Percentiles rank a stretch among this genome's conserved stretches.
Conservation (phyloP, 2,329 filamentous ascomycete genomes). For the Pezicula radicicola region DNA sequence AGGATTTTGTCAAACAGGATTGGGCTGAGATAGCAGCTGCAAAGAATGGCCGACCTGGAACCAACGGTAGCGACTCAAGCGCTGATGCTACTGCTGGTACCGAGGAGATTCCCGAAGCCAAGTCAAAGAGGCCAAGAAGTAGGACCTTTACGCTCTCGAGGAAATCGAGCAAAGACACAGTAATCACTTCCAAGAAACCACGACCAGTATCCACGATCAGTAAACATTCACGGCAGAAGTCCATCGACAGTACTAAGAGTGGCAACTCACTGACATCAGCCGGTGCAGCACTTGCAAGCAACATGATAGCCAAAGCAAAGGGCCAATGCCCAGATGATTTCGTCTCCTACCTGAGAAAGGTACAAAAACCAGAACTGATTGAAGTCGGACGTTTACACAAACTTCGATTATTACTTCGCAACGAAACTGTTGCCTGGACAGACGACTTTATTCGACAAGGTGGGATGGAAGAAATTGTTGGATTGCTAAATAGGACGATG, state of each 20-base stretch:
- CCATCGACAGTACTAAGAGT: conserved; percentile 64
- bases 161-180: conserved; percentile 46
- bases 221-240: conserved; percentile 68
- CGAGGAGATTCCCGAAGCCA: conserved; percentile 32
- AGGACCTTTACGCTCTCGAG: conserved; percentile 64
- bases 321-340: conserved; percentile 77
- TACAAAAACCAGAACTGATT: conserved; percentile 75
- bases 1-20: conserved; percentile 91
- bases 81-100: conserved; percentile 34
- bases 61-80: conserved; percentile 35
- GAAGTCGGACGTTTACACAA: conserved; percentile 97
- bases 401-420: conserved; percentile 80
- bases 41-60: conserved; percentile 39
- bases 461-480: conserved; percentile 89
- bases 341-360: conserved; percentile 79
- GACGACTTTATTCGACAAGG: conserved; percentile 86
- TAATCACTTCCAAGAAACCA: conserved; percentile 71
- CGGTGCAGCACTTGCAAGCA: conserved; percentile 52
- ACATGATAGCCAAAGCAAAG: conserved; percentile 66
- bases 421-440: conserved; percentile 95
- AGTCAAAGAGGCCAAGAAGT: conserved; percentile 61
- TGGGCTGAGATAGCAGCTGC: conserved; percentile 65
- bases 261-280: conserved; percentile 55
- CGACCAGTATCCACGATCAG: conserved; percentile 62
- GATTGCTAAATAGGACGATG: conserved; percentile 85